Conservation (phyloP, 148 eudicot species). For the Cornus suecica region DNA sequence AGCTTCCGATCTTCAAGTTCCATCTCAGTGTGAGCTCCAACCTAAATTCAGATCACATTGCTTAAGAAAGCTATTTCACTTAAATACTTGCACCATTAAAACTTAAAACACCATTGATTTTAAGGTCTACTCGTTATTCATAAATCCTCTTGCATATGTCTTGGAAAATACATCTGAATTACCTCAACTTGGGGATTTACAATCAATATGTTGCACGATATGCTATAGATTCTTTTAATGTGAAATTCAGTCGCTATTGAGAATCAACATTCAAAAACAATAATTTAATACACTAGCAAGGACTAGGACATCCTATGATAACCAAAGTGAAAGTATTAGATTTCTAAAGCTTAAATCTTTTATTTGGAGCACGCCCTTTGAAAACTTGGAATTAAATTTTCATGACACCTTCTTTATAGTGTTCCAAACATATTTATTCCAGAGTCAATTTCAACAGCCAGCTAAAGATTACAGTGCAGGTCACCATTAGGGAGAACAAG, state of each 20-base stretch:
- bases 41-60: constrained; percentile 36
- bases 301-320: too few relatives aligned
- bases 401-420: too few relatives aligned
- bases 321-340: not conserved
- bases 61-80: not conserved
- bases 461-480: not conserved
- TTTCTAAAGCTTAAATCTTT: not conserved
- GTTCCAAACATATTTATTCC: too few relatives aligned
- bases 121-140: not conserved
- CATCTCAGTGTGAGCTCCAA: constrained; percentile 87
- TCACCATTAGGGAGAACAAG: not conserved
- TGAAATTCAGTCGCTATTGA: not conserved
- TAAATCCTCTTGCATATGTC: not conserved
- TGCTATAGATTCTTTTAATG: not conserved
- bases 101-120: not conserved
- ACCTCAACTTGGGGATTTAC: not conserved
- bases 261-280: not conserved
- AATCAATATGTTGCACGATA: not conserved
- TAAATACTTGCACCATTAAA: not conserved
- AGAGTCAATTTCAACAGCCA: constrained; percentile 6
- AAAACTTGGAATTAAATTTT: not conserved
- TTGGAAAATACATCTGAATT: not conserved
- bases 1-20: constrained; percentile 94
- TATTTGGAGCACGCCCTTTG: not conserved
- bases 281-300: not conserved